phyloP scores from a whole-genome alignment of 2,329 filamentous ascomycete species.

The Neurospora sp. region DNA sequence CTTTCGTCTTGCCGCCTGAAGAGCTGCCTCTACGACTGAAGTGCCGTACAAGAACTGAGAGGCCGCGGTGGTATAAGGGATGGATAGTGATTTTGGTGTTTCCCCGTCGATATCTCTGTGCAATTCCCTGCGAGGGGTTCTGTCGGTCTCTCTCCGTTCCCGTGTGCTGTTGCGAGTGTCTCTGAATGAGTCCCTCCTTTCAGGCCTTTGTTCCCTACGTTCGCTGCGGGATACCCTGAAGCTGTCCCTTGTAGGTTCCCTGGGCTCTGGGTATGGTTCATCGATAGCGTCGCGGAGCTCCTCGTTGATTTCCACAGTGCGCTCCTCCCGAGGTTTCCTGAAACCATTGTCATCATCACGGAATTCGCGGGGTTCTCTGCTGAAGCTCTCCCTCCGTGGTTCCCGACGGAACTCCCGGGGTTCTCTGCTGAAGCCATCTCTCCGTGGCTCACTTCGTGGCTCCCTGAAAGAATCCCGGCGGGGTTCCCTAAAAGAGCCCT shows the following conservation, averaged over 20 bases:
- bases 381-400: not conserved
- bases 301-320: not conserved
- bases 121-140: slow-evolving; percentile 5
- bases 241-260: not conserved
- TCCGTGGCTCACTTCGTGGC: not conserved
- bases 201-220: not conserved
- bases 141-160: not conserved
- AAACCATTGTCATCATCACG: not conserved
- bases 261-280: not conserved
- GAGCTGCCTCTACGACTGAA: slow-evolving; percentile 68
- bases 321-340: not conserved
- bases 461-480: not conserved
- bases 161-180: not conserved
- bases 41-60: slow-evolving; percentile 88
- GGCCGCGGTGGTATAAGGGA: slow-evolving; percentile 64
- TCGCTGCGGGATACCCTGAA: slow-evolving; percentile 1
- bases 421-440: not conserved
- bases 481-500: not conserved
- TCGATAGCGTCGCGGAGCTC: not conserved
- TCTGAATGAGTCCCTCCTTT: not conserved
- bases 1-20: slow-evolving; percentile 56
- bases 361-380: not conserved
- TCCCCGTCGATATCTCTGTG: not conserved
- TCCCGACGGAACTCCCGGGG: not conserved
- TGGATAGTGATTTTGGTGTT: slow-evolving; percentile 12